Evolutionary conservation across 306 rosid genomes (phyloP), one percentile per base, ranked within the genome.

Genomic region (Cucumis cinereus): DNA sequence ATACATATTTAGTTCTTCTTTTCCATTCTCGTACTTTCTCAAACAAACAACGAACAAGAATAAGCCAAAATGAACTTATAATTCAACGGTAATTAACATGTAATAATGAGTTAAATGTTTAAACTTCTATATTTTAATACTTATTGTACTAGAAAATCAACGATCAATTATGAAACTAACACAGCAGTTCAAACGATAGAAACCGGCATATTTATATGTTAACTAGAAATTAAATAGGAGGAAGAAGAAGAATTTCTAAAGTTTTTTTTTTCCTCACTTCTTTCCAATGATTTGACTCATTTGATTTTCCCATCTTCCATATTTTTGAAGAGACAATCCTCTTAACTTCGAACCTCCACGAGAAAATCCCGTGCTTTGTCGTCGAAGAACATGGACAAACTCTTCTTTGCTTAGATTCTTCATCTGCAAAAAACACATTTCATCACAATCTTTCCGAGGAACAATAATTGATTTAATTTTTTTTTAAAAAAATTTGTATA

Each of bases 281-380:
- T 78, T 83, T 0, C 78, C 81, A 15, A 82, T 59, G 45, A 85
- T 26, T 76, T 80, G 86, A 24, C 45, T 84, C 75, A 59, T 74
- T 69, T 74, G 53, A 66, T 71, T 52, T 77, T 81, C 83, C 78
- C 84, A 86, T 73, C 64, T 66, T 41, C 88, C 86, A 57, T 81
- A 78, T 61, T 81, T 83, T 10, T 80, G 89, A 57, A 81, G 76
- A 6, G 85, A 74, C 2, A 67, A 60, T 4, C 89, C 85, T 81
- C 87, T 64, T 19, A 78, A 41, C 64, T 86, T 83, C 0, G 87
- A 81, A 60, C 79, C 80, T 60, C 83, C 85, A 4, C 89, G 81
- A n/a, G 89, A 79, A 45, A 82, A 80, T 68, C 89, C 89, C 14
- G 68, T 79, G 74, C 85, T 86, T 6, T 79, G 86, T 13, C 89